These are phyloP conservation scores for Vitis riparia DNA, from an alignment of 164 flowering plant genomes.

Conservation along the genomic window DNA sequence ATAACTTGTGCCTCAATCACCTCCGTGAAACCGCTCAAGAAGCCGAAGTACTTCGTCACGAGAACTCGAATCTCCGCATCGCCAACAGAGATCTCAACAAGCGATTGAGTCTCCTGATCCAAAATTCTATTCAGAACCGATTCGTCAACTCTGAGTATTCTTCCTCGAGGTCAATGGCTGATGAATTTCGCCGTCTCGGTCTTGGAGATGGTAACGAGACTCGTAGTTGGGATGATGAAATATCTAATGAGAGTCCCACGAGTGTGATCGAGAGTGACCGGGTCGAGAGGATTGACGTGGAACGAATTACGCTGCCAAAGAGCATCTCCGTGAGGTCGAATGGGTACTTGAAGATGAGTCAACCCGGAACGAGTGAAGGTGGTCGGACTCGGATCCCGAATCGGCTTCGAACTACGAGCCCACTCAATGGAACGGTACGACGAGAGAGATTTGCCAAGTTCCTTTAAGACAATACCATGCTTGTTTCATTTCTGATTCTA, in stretches of 20 bases:
- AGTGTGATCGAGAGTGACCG: slow-evolving; percentile 44
- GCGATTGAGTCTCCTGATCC: slow-evolving; percentile 38
- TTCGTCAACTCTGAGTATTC: slow-evolving; percentile 13
- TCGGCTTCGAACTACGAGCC: slow-evolving; percentile 26
- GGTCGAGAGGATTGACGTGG: slow-evolving; percentile 22
- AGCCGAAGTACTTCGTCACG: slow-evolving; percentile 54
- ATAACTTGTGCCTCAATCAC: slow-evolving; percentile 44
- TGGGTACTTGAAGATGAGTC: slow-evolving; percentile 61
- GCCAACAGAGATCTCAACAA: slow-evolving; percentile 54
- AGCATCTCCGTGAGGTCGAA: slow-evolving; percentile 84
- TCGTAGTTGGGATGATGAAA: slow-evolving; percentile 19
- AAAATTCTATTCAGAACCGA: slow-evolving; percentile 25
- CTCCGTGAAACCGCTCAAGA: slow-evolving; percentile 51
- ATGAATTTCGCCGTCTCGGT: slow-evolving; percentile 29
- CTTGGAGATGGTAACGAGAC: slow-evolving; percentile 17
- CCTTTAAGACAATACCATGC: background rate
- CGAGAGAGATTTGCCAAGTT: no score
- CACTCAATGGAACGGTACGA: slow-evolving; percentile 30
- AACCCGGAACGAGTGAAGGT: slow-evolving; percentile 12
- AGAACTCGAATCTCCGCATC: slow-evolving; percentile 56
- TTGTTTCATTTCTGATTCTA: background rate
- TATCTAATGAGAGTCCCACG: slow-evolving; percentile 46
- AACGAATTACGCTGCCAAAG: slow-evolving; percentile 67
- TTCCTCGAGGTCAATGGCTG: slow-evolving; percentile 19
- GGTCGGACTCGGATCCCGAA: slow-evolving; percentile 19